These are phyloP conservation scores for Dictyostelium purpureum DNA, from an alignment of 78 protist genomes.

Conservation along the genomic window DNA sequence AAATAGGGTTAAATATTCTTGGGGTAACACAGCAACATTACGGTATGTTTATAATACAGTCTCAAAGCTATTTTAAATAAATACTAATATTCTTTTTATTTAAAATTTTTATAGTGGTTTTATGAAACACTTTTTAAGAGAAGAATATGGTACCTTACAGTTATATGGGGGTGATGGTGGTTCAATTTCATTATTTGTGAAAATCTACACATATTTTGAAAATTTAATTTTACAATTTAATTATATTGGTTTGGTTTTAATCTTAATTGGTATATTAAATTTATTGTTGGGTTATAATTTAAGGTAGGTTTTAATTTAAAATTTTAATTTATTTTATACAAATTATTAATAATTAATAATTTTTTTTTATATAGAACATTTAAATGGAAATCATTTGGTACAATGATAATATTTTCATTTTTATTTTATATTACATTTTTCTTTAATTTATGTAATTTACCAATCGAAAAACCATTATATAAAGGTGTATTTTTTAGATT, in stretches of 20 bases:
- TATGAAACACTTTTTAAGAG: slow-evolving; percentile 83
- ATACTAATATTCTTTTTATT: not conserved
- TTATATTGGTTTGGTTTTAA: slow-evolving; percentile 14
- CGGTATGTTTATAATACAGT: slow-evolving; percentile 79
- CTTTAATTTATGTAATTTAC: slow-evolving; percentile 72
- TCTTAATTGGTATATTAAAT: slow-evolving; percentile 31
- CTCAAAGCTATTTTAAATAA: slow-evolving; percentile 43
- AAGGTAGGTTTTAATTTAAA: not conserved
- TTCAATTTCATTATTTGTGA: not conserved
- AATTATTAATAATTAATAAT: not conserved
- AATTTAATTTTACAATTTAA: slow-evolving; percentile 14
- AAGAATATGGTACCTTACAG: slow-evolving; percentile 89
- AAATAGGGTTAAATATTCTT: slow-evolving; percentile 43
- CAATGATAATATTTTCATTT: slow-evolving; percentile 53
- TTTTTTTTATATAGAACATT: slow-evolving; percentile 15
- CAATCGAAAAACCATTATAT: slow-evolving; percentile 71
- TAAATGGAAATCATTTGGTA: slow-evolving; percentile 63
- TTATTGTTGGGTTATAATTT: slow-evolving; percentile 41
- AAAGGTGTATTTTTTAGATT: slow-evolving; percentile 72
- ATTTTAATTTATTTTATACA: not conserved
- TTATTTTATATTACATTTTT: slow-evolving; percentile 72
- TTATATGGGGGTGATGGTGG: slow-evolving; percentile 70
- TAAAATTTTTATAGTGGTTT: slow-evolving; percentile 60
- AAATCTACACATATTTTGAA: slow-evolving; percentile 5
- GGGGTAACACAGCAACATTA: slow-evolving; percentile 56